Evolutionary conservation across 139 green algal genomes (phyloP).

Genomic region (Marvania coccoides): DNA sequence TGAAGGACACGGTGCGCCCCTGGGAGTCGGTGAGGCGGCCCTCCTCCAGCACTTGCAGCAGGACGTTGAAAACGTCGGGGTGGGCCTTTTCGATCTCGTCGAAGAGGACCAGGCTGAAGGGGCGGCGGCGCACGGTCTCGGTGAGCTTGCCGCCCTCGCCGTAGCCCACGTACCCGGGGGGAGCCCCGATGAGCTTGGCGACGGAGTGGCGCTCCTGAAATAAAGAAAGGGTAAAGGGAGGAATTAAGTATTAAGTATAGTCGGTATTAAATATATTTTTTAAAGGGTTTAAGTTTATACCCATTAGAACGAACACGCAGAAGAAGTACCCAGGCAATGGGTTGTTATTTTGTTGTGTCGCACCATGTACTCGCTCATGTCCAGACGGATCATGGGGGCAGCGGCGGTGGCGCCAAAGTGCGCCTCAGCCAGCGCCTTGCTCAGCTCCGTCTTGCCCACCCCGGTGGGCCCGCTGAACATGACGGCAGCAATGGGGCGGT

Average conservation of each 20-base stretch:
- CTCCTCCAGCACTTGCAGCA: constrained; percentile 97
- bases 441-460: constrained; percentile 82
- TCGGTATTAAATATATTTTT: too few species aligned
- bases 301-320: too few species aligned
- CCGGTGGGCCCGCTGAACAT: constrained; percentile 74
- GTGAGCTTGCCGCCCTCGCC: constrained; percentile 72
- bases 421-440: constrained; percentile 38
- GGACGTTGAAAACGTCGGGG: constrained; percentile 96
- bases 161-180: constrained; percentile 70
- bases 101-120: constrained; percentile 85
- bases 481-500: constrained; percentile 63
- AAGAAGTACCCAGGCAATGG: too few species aligned
- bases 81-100: constrained; percentile 99
- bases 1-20: constrained; percentile 69
- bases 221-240: too few species aligned
- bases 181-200: constrained; percentile 66
- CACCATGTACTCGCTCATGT: constrained; percentile 99
- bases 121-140: constrained; percentile 66
- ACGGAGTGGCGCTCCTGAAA: constrained; percentile 77
- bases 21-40: constrained; percentile 83
- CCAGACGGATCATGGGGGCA: constrained; percentile 75
- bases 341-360: constrained; percentile 4
- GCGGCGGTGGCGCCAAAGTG: constrained; percentile 28
- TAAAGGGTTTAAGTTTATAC: too few species aligned
- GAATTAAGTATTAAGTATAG: too few species aligned